phyloP scores from a whole-genome alignment of 1,284 basidiomycete genomes.

The Sporisorium sorghi region DNA sequence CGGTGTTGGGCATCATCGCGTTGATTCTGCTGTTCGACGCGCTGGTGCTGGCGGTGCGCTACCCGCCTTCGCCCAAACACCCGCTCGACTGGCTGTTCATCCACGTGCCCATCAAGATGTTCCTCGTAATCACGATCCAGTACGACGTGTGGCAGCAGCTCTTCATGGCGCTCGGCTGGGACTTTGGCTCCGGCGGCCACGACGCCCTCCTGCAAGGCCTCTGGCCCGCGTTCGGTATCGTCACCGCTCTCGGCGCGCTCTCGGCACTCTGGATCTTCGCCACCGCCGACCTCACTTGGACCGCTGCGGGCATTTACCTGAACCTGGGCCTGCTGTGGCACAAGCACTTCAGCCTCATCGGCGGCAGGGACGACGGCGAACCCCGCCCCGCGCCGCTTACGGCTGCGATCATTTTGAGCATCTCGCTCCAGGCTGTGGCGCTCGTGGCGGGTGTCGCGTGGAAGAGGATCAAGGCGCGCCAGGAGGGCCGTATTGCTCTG shows the following conservation, averaged over 20 bases:
- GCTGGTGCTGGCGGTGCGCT: conserved; percentile 52
- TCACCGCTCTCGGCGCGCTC: conserved; percentile 48
- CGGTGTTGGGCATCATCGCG: conserved; percentile 48
- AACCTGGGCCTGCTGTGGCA: conserved; percentile 58
- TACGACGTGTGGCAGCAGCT: conserved; percentile 72
- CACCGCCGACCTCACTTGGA: conserved; percentile 58
- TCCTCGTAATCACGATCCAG: conserved; percentile 71
- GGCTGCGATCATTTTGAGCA: conserved; percentile 55
- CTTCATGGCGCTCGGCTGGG: conserved; percentile 72
- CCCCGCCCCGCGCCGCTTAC: conserved; percentile 53
- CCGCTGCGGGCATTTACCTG: conserved; percentile 55
- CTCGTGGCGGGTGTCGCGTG: conserved; percentile 53
- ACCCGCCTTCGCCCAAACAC: conserved; percentile 68
- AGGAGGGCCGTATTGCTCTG: conserved; percentile 55
- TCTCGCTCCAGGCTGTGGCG: conserved; percentile 50
- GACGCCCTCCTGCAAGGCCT: conserved; percentile 42
- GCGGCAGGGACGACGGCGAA: conserved; percentile 40
- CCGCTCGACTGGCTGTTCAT: conserved; percentile 73
- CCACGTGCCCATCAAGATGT: conserved; percentile 72
- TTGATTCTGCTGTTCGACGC: conserved; percentile 58
- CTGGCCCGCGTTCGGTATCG: conserved; percentile 59
- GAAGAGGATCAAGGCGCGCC: conserved; percentile 50
- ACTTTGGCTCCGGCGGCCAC: conserved; percentile 53
- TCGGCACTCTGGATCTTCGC: conserved; percentile 63
- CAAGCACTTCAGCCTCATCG: conserved; percentile 47